Base-by-base conservation (phyloP, 2,329 filamentous ascomycete species). In the Ilyonectria robusta region DNA sequence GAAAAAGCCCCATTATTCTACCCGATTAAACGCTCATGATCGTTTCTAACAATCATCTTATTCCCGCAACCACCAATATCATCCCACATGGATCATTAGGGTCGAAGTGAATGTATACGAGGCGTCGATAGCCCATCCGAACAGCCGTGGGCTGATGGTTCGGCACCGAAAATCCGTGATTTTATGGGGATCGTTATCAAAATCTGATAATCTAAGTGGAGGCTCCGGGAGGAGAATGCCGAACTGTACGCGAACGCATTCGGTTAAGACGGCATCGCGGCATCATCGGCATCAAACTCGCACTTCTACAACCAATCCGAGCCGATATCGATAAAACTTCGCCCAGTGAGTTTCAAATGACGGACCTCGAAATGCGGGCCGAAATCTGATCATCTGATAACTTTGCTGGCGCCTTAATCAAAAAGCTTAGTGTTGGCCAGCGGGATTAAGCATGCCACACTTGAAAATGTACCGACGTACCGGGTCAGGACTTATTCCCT, bases 141-240 rank as follows among this genome's bases (percentile, higher is more conserved):
- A 58, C 58, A 66, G 58, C 64, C 64, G 54, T 63, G 54, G 35
- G 54, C 64, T 51, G 54, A 58, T 47, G n/a, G 17, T 23, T 60
- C 59, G 57, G 63, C 63, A 54, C 33, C 26, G 26, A 31, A 31
- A 37, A 17, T n/a, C 40, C 58, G 55, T 26, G 9, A n/a, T 29
- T 26, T 54, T 54, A 53, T 59, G 62, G 48, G 15, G 21, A 42
- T 50, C 9, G 23, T 59, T 48, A 54, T 56, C 55, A 54, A 56
- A 47, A 67, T 67, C 65, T 55, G 65, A 67, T 67, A 67, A 67
- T 67, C 65, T 59, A 50, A 56, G 59, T 67, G 55, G 59, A 48
- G 17, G 44, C 23, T 29, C 21, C 59, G 59, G 63, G 23, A 29
- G 13, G 21, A 6, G 3, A 10, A 8, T 67, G 50, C 59, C 59